phyloP scores from a whole-genome alignment of 176 grass and related monocot species.

The Oryza longistaminata region DNA sequence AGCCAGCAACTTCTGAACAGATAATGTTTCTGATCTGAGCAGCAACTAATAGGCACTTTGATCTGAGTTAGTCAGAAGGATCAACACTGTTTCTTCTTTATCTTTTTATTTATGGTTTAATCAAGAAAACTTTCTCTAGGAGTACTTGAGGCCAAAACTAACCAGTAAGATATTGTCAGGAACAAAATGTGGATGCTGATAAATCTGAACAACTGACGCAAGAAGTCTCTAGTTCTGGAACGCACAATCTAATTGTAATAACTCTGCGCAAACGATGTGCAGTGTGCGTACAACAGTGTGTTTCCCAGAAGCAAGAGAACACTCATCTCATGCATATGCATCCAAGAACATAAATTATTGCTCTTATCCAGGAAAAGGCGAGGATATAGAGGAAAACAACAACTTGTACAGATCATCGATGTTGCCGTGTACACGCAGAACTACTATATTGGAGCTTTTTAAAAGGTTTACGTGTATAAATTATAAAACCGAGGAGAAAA shows the following conservation, averaged over 20 bases:
- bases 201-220: background rate
- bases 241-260: slow-evolving; percentile 1
- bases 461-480: background rate
- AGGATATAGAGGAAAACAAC: slow-evolving; percentile 8
- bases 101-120: background rate
- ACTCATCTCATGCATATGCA: background rate
- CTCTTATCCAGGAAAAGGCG: background rate
- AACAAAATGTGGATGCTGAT: background rate
- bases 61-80: background rate
- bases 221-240: background rate
- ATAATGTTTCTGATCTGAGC: background rate
- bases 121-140: background rate
- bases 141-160: background rate
- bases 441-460: background rate
- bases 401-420: background rate
- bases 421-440: background rate
- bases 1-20: background rate
- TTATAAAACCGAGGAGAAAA: background rate
- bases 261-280: background rate
- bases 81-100: background rate
- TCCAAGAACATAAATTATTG: background rate
- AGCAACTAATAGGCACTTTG: background rate
- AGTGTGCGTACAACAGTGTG: background rate
- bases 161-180: background rate
- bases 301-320: background rate